Evolutionary conservation across 192 early-diverging fungal species (phyloP).

Genomic region (Thoreauomyces humboldtii): DNA sequence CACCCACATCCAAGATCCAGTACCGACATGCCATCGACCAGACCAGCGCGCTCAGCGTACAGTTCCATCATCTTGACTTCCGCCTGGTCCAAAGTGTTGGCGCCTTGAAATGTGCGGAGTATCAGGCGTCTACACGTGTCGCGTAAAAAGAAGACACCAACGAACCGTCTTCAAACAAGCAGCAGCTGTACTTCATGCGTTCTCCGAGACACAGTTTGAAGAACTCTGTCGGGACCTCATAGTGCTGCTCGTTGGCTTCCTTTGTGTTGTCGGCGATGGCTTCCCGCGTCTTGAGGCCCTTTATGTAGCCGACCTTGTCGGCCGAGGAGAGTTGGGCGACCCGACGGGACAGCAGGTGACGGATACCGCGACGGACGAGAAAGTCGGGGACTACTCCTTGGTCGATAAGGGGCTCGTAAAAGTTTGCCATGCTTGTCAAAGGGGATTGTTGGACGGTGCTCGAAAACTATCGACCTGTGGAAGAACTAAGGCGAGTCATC

Average conservation of each 20-base stretch:
- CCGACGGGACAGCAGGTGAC: constrained; percentile 34
- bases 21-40: constrained; percentile 57
- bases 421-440: background rate
- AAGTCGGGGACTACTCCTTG: constrained; percentile 44
- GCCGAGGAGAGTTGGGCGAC: constrained; percentile 7
- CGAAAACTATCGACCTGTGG: no score
- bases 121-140: no score
- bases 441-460: background rate
- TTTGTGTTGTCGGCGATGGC: constrained; percentile 58
- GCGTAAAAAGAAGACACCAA: no score
- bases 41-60: constrained; percentile 47
- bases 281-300: constrained; percentile 28
- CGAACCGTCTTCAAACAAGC: constrained; percentile 50
- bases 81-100: constrained; percentile 46
- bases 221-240: constrained; percentile 63
- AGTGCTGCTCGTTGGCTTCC: constrained; percentile 72
- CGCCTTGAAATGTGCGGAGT: background rate
- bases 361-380: constrained; percentile 46
- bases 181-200: constrained; percentile 62
- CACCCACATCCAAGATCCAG: constrained; percentile 67
- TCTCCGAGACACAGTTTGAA: constrained; percentile 48
- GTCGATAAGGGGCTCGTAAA: constrained; percentile 21
- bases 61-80: constrained; percentile 60
- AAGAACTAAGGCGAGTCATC: no score
- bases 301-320: constrained; percentile 43